Conservation (phyloP, 139 green algal genomes). For the Coccomyxa sp. region DNA sequence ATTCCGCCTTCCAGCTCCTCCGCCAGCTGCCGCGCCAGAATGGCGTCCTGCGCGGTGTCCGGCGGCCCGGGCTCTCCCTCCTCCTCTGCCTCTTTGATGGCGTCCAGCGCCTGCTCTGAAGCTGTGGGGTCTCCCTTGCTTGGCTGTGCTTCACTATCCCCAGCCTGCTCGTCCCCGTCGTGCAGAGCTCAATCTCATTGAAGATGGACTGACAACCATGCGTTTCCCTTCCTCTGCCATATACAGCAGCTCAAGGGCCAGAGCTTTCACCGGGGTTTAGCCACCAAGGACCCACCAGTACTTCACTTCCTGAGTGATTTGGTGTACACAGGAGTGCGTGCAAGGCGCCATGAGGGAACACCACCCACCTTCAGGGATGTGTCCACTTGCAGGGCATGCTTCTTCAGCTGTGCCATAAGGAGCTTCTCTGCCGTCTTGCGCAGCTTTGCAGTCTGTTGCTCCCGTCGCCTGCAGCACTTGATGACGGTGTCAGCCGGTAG, state of each 20-base stretch:
- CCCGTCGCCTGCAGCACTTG: slow-evolving; percentile 45
- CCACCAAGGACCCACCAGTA: no score
- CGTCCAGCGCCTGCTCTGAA: not conserved
- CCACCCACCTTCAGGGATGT: not conserved
- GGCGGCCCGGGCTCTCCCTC: not conserved
- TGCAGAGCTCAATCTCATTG: no score
- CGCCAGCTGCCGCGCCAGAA: slow-evolving; percentile 26
- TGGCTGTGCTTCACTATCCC: no score
- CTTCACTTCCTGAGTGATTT: no score
- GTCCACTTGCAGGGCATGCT: slow-evolving; percentile 18
- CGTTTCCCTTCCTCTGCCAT: no score
- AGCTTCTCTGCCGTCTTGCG: slow-evolving; percentile 90
- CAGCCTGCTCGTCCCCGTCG: no score
- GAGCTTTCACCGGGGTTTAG: no score
- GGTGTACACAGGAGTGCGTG: no score
- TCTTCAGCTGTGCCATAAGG: slow-evolving; percentile 86
- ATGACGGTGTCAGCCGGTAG: not conserved
- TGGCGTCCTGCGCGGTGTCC: slow-evolving; percentile 17
- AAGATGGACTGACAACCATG: no score
- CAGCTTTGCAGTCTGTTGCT: slow-evolving; percentile 67
- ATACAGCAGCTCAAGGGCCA: no score
- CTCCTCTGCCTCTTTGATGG: slow-evolving; percentile 2
- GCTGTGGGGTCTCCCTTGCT: not conserved
- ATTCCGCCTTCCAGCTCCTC: not conserved
- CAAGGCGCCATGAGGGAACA: not conserved